Percentiles rank a stretch among this genome's conserved stretches.
Evolutionary conservation across 1,139 yeast species (phyloP).

Genomic region (Yamadazyma songkhlaensis): DNA sequence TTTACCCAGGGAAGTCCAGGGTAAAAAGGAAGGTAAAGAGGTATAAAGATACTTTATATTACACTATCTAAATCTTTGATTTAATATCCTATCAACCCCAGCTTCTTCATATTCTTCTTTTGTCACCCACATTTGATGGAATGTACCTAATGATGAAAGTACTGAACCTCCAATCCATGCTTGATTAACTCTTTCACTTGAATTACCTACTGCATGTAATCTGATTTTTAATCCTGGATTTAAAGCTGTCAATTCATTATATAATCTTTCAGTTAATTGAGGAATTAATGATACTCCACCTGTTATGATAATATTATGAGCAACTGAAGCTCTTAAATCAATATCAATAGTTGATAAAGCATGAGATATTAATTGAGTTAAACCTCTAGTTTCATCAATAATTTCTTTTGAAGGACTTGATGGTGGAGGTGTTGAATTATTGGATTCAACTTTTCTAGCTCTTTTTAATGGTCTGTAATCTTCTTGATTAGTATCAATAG

Average conservation of each 20-base stretch:
- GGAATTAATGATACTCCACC: constrained; percentile 90
- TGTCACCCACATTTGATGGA: constrained; percentile 96
- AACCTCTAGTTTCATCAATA: constrained; percentile 39
- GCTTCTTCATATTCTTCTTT: constrained; percentile 89
- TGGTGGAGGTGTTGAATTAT: constrained; percentile 40
- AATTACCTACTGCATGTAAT: constrained; percentile 83
- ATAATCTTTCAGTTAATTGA: constrained; percentile 79
- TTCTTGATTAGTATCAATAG: constrained; percentile 38
- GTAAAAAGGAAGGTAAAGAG: not conserved
- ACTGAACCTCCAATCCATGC: constrained; percentile 97
- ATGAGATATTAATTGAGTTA: constrained; percentile 68
- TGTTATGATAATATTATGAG: constrained; percentile 87
- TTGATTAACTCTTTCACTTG: constrained; percentile 78
- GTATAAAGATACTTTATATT: not conserved
- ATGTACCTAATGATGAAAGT: constrained; percentile 87
- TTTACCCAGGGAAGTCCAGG: not conserved
- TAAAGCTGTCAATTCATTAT: constrained; percentile 65
- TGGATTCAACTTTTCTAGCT: constrained; percentile 43
- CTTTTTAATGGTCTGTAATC: constrained; percentile 76
- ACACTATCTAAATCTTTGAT: constrained; percentile 64
- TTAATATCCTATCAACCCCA: constrained; percentile 76
- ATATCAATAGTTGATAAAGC: constrained; percentile 76
- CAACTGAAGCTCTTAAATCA: constrained; percentile 85
- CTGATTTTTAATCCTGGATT: constrained; percentile 93
- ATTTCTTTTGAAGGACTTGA: constrained; percentile 10